Conservation (phyloP, 1,284 basidiomycete species). For the Cutaneotrichosporon curvatum region DNA sequence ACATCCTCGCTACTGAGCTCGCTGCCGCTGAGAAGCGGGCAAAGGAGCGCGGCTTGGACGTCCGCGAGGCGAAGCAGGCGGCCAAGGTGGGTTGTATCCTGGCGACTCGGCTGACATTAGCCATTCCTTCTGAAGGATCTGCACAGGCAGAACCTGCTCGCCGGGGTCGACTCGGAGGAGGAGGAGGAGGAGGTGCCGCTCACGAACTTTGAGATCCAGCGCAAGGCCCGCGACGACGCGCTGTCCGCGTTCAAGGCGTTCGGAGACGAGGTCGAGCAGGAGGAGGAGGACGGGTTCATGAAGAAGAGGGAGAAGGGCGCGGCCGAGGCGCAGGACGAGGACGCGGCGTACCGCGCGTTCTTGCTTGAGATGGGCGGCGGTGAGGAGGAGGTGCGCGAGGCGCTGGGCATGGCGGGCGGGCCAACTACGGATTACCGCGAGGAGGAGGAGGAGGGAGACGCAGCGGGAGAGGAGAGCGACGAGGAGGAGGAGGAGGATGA, state of each 20-base stretch:
- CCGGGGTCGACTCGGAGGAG: slow-evolving; percentile 21
- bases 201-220: slow-evolving; percentile 75
- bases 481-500: slow-evolving; percentile 48
- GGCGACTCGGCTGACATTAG: slow-evolving; percentile 19
- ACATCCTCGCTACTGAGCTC: slow-evolving; percentile 65
- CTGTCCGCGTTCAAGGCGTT: slow-evolving; percentile 58
- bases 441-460: slow-evolving; percentile 33
- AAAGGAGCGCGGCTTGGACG: slow-evolving; percentile 21
- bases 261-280: slow-evolving; percentile 44
- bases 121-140: slow-evolving; percentile 49
- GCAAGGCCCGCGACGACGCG: slow-evolving; percentile 67
- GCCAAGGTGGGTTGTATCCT: slow-evolving; percentile 24
- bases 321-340: slow-evolving; percentile 65
- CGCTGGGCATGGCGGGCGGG: slow-evolving; percentile 45
- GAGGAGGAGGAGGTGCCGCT: slow-evolving; percentile 42
- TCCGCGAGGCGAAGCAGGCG: slow-evolving; percentile 4
- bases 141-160: slow-evolving; percentile 46
- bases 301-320: slow-evolving; percentile 59
- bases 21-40: slow-evolving; percentile 35
- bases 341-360: slow-evolving; percentile 73
- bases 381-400: slow-evolving; percentile 56
- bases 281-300: slow-evolving; percentile 50
- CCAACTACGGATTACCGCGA: slow-evolving; percentile 26
- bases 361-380: slow-evolving; percentile 71
- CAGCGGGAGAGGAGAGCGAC: slow-evolving; percentile 50